A percentile compares a stretch with the other conserved stretches of the same genome.
phyloP scores from a whole-genome alignment of 1,284 basidiomycete species.

The Meira miltonrushii region DNA sequence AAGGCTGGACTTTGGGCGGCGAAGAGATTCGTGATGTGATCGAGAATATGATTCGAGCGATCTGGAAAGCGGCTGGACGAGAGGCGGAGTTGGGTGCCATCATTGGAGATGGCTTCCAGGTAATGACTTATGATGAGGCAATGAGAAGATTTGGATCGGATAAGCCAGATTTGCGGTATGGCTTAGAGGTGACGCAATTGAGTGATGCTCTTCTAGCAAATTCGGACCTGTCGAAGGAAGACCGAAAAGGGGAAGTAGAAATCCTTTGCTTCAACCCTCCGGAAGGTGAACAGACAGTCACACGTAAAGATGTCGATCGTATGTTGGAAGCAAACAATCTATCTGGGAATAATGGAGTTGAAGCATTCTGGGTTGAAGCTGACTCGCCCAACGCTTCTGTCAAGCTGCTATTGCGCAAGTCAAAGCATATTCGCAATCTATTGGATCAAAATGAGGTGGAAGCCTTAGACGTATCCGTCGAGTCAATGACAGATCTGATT shows the following conservation, averaged over 20 bases:
- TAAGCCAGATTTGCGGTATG: conserved; percentile 87
- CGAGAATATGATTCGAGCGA: conserved; percentile 45
- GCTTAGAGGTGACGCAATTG: conserved; percentile 55
- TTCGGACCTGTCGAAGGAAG: background rate
- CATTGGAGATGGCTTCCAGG: conserved; percentile 18
- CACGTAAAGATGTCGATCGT: conserved; percentile 29
- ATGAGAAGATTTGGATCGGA: conserved; percentile 70
- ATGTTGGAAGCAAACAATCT: conserved; percentile 22
- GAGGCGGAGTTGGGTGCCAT: conserved; percentile 54
- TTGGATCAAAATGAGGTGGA: conserved; percentile 13
- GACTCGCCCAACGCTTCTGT: conserved; percentile 25
- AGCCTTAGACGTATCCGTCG: conserved; percentile 23
- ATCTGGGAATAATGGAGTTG: conserved; percentile 14
- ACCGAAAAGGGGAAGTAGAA: conserved; percentile 19
- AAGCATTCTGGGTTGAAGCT: conserved; percentile 29
- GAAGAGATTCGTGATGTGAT: conserved; percentile 36
- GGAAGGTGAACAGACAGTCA: conserved; percentile 16
- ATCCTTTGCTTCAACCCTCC: conserved; percentile 25
- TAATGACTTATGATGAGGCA: conserved; percentile 39
- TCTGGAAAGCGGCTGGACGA: conserved; percentile 65
- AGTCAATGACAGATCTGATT: background rate
- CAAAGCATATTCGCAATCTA: conserved; percentile 19
- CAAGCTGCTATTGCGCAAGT: conserved; percentile 34
- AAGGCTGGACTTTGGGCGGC: conserved; percentile 65
- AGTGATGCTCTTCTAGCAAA: background rate